Conservation (phyloP, 345 rosid genomes). For the Camelina sativa region DNA sequence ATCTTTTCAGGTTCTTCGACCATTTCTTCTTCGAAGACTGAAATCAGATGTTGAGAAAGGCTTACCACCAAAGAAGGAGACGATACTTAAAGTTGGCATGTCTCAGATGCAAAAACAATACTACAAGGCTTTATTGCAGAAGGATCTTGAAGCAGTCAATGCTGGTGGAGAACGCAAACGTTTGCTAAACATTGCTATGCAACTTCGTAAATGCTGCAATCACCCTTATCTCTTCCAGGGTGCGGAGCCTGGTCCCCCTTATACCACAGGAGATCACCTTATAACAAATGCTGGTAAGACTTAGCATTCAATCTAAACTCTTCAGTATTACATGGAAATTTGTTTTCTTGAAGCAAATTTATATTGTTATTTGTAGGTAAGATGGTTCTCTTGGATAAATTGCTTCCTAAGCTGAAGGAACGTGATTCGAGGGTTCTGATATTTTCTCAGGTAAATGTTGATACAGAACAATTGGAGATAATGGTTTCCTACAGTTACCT, state of each 20-base stretch:
- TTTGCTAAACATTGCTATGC: conserved; percentile 96
- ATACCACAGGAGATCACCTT: conserved; percentile 96
- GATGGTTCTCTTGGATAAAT: conserved; percentile 98
- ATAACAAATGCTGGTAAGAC: conserved; percentile 82
- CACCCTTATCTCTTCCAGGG: conserved; percentile 99
- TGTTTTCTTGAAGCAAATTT: conserved; percentile 13
- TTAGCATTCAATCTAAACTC: conserved; percentile 25
- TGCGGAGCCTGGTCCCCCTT: conserved; percentile 99
- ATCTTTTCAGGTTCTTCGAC: conserved; percentile 77
- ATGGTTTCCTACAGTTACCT: conserved; percentile 11
- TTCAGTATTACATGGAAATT: not conserved
- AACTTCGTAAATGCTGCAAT: conserved; percentile 97
- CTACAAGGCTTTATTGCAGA: conserved; percentile 89
- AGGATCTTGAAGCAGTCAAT: conserved; percentile 98
- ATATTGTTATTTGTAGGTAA: conserved; percentile 63
- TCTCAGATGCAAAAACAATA: conserved; percentile 99
- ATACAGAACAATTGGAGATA: conserved; percentile 17
- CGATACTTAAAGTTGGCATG: conserved; percentile 98
- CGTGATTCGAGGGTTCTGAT: conserved; percentile 99
- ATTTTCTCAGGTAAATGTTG: conserved; percentile 80
- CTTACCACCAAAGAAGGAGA: conserved; percentile 98
- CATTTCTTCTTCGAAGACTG: conserved; percentile 95
- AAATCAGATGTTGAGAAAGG: conserved; percentile 99
- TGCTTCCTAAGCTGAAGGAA: conserved; percentile 97
- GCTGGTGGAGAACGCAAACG: conserved; percentile 99